Evolutionary conservation across 768 basidiomycete species (phyloP).

Genomic region (Polyporus arcularius): DNA sequence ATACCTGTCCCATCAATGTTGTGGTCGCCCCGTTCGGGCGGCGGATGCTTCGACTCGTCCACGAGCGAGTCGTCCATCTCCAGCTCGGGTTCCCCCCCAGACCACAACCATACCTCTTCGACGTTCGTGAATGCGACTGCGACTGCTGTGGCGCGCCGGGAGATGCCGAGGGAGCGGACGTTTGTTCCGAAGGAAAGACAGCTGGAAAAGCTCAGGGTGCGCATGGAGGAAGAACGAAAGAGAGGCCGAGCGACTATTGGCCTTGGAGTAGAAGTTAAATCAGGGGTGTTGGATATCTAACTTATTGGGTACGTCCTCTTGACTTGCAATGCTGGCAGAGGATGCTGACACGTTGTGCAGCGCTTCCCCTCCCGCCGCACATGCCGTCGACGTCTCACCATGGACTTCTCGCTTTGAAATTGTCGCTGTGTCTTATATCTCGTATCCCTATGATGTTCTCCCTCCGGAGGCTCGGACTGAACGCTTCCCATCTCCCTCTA

Average conservation of each 20-base stretch:
- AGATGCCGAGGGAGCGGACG: conserved; percentile 27
- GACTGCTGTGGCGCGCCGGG: conserved; percentile 3
- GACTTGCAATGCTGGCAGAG: not conserved
- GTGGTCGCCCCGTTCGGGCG: conserved; percentile 32
- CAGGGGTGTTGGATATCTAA: conserved; percentile 21
- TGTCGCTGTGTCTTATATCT: conserved; percentile 6
- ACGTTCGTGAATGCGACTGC: conserved; percentile 14
- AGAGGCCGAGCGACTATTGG: conserved; percentile 4
- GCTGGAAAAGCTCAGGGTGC: conserved; percentile 58
- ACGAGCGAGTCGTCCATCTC: conserved; percentile 21
- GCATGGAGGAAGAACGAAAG: conserved; percentile 47
- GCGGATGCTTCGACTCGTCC: conserved; percentile 20
- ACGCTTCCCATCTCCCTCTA: not conserved
- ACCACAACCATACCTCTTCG: conserved; percentile 9
- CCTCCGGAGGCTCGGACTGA: not conserved
- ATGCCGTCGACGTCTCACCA: conserved; percentile 15
- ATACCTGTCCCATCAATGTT: conserved; percentile 48
- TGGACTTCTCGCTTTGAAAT: conserved; percentile 14
- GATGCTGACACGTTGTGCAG: not conserved
- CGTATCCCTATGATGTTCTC: conserved; percentile 9
- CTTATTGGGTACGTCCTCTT: conserved; percentile 16
- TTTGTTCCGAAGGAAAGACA: conserved; percentile 70
- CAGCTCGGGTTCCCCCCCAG: conserved; percentile 3
- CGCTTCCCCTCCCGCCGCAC: conserved; percentile 7
- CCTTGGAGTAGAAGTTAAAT: conserved; percentile 11